These are phyloP conservation scores for Skeletonema potamos DNA, from an alignment of 108 stramenopile species.

Conservation along the genomic window DNA sequence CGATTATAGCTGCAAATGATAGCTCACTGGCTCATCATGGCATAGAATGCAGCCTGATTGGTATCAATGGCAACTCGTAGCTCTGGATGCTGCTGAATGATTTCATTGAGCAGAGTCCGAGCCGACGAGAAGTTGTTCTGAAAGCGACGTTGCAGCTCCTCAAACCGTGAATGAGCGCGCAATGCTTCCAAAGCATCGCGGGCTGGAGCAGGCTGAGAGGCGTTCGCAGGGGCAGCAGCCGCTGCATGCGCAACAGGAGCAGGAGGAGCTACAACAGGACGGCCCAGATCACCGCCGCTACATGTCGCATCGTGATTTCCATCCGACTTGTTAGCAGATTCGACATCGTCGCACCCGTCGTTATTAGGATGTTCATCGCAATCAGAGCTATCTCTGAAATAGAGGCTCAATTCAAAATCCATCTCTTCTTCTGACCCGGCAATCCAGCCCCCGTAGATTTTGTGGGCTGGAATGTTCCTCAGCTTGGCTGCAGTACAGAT, in stretches of 20 bases:
- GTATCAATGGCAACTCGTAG: too few species aligned
- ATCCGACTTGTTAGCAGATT: neutral
- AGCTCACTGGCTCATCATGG: neutral
- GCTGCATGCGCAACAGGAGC: neutral
- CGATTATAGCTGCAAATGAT: too few species aligned
- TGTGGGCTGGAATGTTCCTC: neutral
- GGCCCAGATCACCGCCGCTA: too few species aligned
- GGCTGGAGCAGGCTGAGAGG: neutral
- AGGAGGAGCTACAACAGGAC: neutral
- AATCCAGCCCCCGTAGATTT: neutral
- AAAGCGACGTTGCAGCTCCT: too few species aligned
- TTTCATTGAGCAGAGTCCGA: too few species aligned
- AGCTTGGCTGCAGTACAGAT: neutral
- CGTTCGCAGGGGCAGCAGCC: neutral
- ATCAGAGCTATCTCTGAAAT: neutral
- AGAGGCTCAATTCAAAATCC: too few species aligned
- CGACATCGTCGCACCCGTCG: neutral
- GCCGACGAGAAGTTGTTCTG: too few species aligned
- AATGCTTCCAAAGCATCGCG: neutral
- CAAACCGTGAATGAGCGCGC: too few species aligned
- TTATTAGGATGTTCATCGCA: too few species aligned
- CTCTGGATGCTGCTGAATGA: too few species aligned
- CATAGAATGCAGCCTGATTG: neutral
- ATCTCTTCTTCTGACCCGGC: constrained; percentile 5
- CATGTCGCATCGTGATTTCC: neutral